Base-by-base conservation (phyloP, 495 filamentous ascomycete species). In the Aspergillus biplanus region DNA sequence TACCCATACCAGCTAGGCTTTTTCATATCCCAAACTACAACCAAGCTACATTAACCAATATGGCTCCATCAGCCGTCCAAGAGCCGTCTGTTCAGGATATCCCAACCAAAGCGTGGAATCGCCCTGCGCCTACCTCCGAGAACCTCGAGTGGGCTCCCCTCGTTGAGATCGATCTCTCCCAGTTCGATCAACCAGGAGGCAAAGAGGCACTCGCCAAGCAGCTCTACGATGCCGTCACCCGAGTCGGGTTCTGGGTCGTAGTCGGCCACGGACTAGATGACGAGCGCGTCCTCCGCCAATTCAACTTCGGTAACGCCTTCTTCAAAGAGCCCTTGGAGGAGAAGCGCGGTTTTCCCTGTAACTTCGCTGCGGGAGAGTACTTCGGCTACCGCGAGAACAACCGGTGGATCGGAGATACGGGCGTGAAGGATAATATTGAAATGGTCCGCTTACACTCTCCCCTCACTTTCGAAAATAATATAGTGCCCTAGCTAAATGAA, bases 181-280 rank as follows among this genome's bases (percentile, higher is more conserved):
- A 72, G 4, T 84, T 80, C 61, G 77, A 82, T 44, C 48, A 74
- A 33, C 79, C 80, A 1, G 83, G 82, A 18, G 83, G 83, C 13
- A 86, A 85, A 61, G 68, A 85, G 61, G 69, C 77, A 39, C 71
- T 87, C 5, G 84, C 83, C 6, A 74, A 77, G 32, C 83, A 85
- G 64, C 74, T 87, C 3, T 74, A 83, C 53, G 77, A 86, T 57
- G 85, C 85, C 0, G 80, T 85, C 7, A 77, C 80, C 5, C 67
- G 79, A n/a, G 78, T 83, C 52, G 82, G 80, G 0, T 74, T 74
- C 44, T 74, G 69, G 68, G 68, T 71, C 5, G 72, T 75, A 1
- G 65, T 70, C 35, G 70, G 68, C 33, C 66, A 71, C 54, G 77
- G 77, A 33, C 58, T 79, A 4, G 64, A 65, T 37, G 75, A 79